phyloP scores from a whole-genome alignment of 192 early-diverging fungal genomes.

The Entophlyctis helioformis region DNA sequence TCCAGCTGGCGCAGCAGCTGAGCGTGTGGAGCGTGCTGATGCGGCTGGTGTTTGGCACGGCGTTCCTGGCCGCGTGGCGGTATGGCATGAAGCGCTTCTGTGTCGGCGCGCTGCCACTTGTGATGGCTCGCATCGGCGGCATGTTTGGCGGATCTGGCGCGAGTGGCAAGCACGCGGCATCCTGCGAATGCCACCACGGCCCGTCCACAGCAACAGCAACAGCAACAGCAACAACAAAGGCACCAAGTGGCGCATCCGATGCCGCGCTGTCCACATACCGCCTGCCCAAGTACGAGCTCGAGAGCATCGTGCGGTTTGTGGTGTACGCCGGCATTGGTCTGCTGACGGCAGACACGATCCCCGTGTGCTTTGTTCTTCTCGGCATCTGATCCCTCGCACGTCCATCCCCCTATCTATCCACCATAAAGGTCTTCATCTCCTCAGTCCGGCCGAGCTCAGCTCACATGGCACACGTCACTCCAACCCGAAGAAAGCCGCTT shows the following conservation, averaged over 20 bases:
- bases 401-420: too few relatives aligned
- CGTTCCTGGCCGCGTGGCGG: too few relatives aligned
- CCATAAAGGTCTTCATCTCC: too few relatives aligned
- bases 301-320: conserved; percentile 8
- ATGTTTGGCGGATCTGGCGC: not conserved
- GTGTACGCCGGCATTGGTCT: conserved; percentile 25
- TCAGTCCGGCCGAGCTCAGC: too few relatives aligned
- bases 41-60: not conserved
- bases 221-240: not conserved
- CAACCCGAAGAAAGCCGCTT: too few relatives aligned
- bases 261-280: conserved; percentile 1
- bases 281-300: conserved; percentile 13
- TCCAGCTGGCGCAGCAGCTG: not conserved
- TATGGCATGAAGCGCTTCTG: too few relatives aligned
- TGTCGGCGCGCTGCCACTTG: too few relatives aligned
- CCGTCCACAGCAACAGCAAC: too few relatives aligned
- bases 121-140: not conserved
- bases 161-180: too few relatives aligned
- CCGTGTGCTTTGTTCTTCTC: conserved; percentile 9
- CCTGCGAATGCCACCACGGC: too few relatives aligned
- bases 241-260: conserved; percentile 1
- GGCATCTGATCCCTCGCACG: conserved; percentile 10
- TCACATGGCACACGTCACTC: too few relatives aligned
- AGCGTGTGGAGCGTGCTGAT: not conserved
- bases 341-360: conserved; percentile 12